A percentile compares a stretch with the other conserved stretches of the same genome.
These are phyloP conservation scores for Alternaria novae-zelandiae DNA, from an alignment of 2,329 filamentous ascomycete genomes.

Conservation along the genomic window DNA sequence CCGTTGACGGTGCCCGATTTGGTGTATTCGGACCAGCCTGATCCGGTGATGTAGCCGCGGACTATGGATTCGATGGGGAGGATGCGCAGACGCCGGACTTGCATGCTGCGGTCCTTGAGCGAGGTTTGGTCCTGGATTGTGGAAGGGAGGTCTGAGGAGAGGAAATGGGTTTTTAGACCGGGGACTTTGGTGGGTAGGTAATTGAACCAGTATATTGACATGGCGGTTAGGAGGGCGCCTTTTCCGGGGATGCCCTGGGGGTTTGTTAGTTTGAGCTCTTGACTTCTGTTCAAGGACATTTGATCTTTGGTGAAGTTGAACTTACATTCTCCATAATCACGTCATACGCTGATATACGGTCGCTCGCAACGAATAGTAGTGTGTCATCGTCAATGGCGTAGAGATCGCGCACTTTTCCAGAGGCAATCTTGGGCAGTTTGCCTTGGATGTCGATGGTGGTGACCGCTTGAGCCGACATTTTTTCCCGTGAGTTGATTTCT, in stretches of 20 bases:
- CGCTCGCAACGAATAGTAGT: slow-evolving; percentile 83
- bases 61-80: slow-evolving; percentile 84
- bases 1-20: slow-evolving; percentile 80
- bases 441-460: slow-evolving; percentile 45
- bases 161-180: slow-evolving; percentile 67
- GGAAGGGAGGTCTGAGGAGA: slow-evolving; percentile 63
- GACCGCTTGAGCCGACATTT: slow-evolving; percentile 38
- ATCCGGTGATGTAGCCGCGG: slow-evolving; percentile 88
- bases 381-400: slow-evolving; percentile 73
- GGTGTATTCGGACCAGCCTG: slow-evolving; percentile 81
- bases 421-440: slow-evolving; percentile 57
- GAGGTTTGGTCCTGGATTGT: slow-evolving; percentile 51
- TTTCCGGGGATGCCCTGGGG: slow-evolving; percentile 70
- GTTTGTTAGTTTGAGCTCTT: background rate
- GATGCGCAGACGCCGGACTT: slow-evolving; percentile 74
- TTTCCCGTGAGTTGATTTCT: slow-evolving; percentile 1
- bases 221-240: slow-evolving; percentile 69
- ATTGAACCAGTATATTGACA: slow-evolving; percentile 72
- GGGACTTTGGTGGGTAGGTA: slow-evolving; percentile 64
- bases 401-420: slow-evolving; percentile 81
- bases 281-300: too few relatives aligned
- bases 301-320: background rate
- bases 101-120: slow-evolving; percentile 72
- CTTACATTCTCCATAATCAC: slow-evolving; percentile 81
- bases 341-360: slow-evolving; percentile 95